Conservation (phyloP, 139 green algal species). For the Picochlorum sp. region DNA sequence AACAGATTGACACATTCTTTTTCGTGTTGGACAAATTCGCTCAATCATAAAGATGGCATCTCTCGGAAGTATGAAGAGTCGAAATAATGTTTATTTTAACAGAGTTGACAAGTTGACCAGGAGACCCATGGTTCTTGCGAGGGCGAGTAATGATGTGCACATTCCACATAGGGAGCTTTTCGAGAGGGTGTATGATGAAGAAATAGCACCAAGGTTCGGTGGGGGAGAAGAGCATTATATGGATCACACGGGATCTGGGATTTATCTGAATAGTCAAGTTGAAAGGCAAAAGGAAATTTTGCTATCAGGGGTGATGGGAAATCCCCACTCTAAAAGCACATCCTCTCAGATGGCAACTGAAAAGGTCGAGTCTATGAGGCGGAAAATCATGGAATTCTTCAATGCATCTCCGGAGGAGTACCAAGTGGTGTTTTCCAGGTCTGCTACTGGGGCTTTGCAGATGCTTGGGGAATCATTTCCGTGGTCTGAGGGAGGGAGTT, state of each 20-base stretch:
- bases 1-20: too few relatives aligned
- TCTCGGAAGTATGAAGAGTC: too few relatives aligned
- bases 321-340: background rate
- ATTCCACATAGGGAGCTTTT: too few relatives aligned
- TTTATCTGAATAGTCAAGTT: background rate
- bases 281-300: background rate
- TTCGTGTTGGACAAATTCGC: too few relatives aligned
- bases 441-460: slow-evolving; percentile 42
- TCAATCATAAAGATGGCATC: too few relatives aligned
- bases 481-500: slow-evolving; percentile 37
- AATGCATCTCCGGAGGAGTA: background rate
- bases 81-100: too few relatives aligned
- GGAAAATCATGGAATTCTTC: background rate
- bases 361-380: background rate
- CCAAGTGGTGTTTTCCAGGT: background rate
- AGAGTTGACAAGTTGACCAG: too few relatives aligned
- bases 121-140: too few relatives aligned
- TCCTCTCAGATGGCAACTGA: background rate
- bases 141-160: too few relatives aligned
- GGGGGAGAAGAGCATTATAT: background rate
- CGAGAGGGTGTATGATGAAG: background rate
- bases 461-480: slow-evolving; percentile 73
- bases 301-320: background rate
- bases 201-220: background rate
- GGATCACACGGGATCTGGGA: background rate